Conservation (phyloP, 176 grass and related monocot genomes). For the Aegilops bicornis region DNA sequence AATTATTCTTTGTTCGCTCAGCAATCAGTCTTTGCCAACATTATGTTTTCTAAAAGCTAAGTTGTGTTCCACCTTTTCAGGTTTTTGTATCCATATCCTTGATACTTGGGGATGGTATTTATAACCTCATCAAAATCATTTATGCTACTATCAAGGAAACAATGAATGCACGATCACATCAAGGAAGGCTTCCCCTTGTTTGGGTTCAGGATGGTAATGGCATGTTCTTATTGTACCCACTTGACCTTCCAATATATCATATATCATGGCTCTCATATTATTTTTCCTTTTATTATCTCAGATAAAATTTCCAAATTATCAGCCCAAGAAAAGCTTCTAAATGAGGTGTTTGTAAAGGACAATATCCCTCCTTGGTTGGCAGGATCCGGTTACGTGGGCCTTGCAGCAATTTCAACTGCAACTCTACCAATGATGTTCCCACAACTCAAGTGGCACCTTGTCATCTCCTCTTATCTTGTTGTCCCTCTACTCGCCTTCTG, state of each 20-base stretch:
- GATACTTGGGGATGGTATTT: slow-evolving; percentile 79
- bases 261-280: not conserved
- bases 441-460: slow-evolving; percentile 75
- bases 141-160: slow-evolving; percentile 58
- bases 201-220: slow-evolving; percentile 28
- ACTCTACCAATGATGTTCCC: slow-evolving; percentile 66
- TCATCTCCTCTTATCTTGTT: slow-evolving; percentile 52
- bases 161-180: slow-evolving; percentile 47
- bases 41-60: not conserved
- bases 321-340: slow-evolving; percentile 46
- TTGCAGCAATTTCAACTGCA: slow-evolving; percentile 60
- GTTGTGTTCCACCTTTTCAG: slow-evolving; percentile 24
- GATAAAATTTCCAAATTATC: slow-evolving; percentile 42
- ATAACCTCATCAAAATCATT: slow-evolving; percentile 83
- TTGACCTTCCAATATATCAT: not conserved
- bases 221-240: slow-evolving; percentile 10
- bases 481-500: slow-evolving; percentile 70
- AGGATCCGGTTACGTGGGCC: slow-evolving; percentile 49
- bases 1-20: not conserved
- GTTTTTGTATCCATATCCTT: slow-evolving; percentile 84
- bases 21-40: not conserved
- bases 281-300: slow-evolving; percentile 29
- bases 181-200: slow-evolving; percentile 34
- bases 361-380: slow-evolving; percentile 67
- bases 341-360: slow-evolving; percentile 58